Percentiles rank a stretch among this genome's conserved stretches.
Conservation (phyloP, 768 basidiomycete species). For the Mycena galopus region DNA sequence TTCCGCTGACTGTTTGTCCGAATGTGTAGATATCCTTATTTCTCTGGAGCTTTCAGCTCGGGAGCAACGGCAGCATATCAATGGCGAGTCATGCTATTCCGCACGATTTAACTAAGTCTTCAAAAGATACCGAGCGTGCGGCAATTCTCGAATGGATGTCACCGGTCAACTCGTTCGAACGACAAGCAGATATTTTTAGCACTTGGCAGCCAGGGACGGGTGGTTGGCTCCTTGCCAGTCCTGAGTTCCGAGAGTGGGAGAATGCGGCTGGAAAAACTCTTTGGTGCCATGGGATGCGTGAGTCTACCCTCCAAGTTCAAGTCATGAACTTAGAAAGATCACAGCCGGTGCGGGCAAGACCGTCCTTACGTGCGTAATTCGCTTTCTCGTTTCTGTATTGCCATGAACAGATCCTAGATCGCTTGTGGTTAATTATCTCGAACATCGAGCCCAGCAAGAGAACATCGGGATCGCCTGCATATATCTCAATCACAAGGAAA, state of each 20-base stretch:
- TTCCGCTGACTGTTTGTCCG: too few relatives aligned
- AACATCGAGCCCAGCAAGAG: neutral
- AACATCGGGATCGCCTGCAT: slow-evolving; percentile 4
- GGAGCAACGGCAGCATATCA: too few relatives aligned
- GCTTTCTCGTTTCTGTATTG: neutral
- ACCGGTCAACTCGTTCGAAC: slow-evolving; percentile 10
- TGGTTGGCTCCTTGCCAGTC: slow-evolving; percentile 9
- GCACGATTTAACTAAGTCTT: too few relatives aligned
- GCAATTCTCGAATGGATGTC: slow-evolving; percentile 18
- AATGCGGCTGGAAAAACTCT: neutral
- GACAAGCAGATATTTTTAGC: neutral
- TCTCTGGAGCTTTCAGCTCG: too few relatives aligned
- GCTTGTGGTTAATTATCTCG: slow-evolving; percentile 10
- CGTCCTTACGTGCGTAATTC: slow-evolving; percentile 3
- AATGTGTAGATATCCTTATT: too few relatives aligned
- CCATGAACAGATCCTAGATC: neutral
- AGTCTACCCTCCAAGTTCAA: neutral
- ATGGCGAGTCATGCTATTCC: too few relatives aligned
- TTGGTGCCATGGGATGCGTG: slow-evolving; percentile 18
- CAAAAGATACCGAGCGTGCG: too few relatives aligned
- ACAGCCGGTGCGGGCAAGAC: slow-evolving; percentile 19
- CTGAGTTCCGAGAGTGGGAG: neutral
- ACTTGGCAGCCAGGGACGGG: slow-evolving; percentile 6
- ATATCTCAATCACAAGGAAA: slow-evolving; percentile 18
- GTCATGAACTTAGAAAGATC: neutral